Conservation (phyloP, 495 filamentous ascomycete genomes). For the Delitschia confertaspora region DNA sequence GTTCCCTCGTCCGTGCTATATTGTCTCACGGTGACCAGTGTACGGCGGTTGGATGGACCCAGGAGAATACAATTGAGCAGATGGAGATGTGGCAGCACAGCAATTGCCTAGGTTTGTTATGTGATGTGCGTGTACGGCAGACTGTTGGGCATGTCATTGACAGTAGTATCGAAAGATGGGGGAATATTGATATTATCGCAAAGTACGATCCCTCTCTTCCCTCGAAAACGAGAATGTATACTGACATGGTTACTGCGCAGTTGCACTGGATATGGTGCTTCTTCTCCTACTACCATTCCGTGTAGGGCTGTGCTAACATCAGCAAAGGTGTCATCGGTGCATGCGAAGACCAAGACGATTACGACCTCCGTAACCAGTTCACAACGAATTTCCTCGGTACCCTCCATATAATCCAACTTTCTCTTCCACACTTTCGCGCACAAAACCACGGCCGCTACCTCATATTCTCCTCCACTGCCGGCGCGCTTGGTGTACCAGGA, state of each 20-base stretch:
- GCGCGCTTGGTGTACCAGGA: constrained; percentile 82
- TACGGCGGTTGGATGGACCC: constrained; percentile 75
- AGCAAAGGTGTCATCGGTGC: constrained; percentile 73
- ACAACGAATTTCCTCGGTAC: constrained; percentile 95
- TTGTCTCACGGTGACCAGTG: constrained; percentile 82
- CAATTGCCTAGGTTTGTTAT: constrained; percentile 68
- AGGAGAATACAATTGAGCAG: constrained; percentile 62
- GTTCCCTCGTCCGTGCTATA: constrained; percentile 72
- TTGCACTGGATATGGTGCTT: constrained; percentile 72
- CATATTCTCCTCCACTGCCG: constrained; percentile 86
- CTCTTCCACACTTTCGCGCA: constrained; percentile 77
- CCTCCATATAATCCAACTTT: constrained; percentile 84
- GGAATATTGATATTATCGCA: constrained; percentile 76
- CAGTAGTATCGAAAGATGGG: constrained; percentile 60
- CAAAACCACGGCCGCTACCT: constrained; percentile 69
- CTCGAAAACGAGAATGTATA: background rate
- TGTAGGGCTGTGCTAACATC: no score
- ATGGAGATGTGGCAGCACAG: constrained; percentile 58
- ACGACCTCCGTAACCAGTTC: constrained; percentile 91
- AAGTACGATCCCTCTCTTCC: constrained; percentile 43
- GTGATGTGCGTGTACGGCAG: constrained; percentile 76
- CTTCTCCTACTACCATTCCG: no score
- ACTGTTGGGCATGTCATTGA: constrained; percentile 67
- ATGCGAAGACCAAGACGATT: constrained; percentile 93
- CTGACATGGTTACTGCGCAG: constrained; percentile 18